Conservation (phyloP, 768 basidiomycete species). For the Rhodosporidiobolus odoratus region DNA sequence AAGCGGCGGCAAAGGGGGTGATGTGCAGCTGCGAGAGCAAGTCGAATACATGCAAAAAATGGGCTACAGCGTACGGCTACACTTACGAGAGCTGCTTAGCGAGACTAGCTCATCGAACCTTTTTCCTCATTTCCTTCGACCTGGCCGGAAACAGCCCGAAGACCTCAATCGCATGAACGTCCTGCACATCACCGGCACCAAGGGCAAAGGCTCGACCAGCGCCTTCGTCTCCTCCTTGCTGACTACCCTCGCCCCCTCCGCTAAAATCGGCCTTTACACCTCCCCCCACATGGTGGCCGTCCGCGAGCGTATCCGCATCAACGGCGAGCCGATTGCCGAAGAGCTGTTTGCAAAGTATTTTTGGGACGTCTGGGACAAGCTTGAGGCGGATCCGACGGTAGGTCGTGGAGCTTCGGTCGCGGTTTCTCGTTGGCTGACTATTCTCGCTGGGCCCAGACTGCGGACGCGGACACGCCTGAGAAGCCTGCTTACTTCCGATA, state of each 20-base stretch:
- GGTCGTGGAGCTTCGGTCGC: slow-evolving; percentile 29
- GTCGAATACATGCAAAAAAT: slow-evolving; percentile 78
- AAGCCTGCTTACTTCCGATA: slow-evolving; percentile 95
- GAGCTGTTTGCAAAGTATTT: slow-evolving; percentile 83
- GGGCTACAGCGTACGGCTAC: slow-evolving; percentile 66
- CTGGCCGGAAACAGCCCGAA: slow-evolving; percentile 55
- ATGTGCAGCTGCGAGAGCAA: slow-evolving; percentile 77
- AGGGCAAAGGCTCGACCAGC: slow-evolving; percentile 95
- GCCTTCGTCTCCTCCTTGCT: slow-evolving; percentile 86
- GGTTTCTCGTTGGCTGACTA: background rate
- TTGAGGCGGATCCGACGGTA: slow-evolving; percentile 63
- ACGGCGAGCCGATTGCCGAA: slow-evolving; percentile 82
- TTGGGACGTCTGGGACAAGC: slow-evolving; percentile 89
- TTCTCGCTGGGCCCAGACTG: background rate
- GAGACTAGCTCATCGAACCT: background rate
- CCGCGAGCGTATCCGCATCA: slow-evolving; percentile 88
- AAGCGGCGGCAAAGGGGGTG: slow-evolving; percentile 58
- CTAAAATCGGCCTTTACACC: slow-evolving; percentile 87
- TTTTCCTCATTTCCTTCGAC: background rate
- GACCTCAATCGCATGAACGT: slow-evolving; percentile 85
- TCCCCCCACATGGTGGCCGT: slow-evolving; percentile 95
- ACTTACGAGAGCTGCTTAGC: background rate
- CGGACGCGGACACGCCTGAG: slow-evolving; percentile 51
- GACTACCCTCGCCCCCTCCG: slow-evolving; percentile 63
- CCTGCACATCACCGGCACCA: slow-evolving; percentile 93